A percentile compares a stretch with the other conserved stretches of the same genome.
phyloP scores from a whole-genome alignment of 179 eudicot species.

The Beta corolliflora region DNA sequence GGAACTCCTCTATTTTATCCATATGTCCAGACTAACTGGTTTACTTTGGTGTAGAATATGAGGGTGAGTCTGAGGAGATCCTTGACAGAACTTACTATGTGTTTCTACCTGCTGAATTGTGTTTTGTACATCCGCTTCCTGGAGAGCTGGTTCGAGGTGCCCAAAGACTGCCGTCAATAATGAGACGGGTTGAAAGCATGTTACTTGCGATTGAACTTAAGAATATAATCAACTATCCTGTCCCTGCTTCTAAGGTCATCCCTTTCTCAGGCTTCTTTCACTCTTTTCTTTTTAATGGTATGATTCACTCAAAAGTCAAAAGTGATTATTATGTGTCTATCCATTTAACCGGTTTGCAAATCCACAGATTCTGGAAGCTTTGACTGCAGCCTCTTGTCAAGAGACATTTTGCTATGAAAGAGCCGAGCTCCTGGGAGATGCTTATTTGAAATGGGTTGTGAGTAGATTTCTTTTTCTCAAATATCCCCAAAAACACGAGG shows the following conservation, averaged over 20 bases:
- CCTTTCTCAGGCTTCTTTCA: slow-evolving; percentile 1
- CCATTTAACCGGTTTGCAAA: slow-evolving; percentile 12
- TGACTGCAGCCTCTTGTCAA: slow-evolving; percentile 99
- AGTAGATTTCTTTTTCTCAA: slow-evolving; percentile 90
- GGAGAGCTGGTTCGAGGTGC: slow-evolving; percentile 96
- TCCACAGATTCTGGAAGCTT: slow-evolving; percentile 91
- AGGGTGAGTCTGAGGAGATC: slow-evolving; percentile 74
- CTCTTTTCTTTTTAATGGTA: too few species aligned
- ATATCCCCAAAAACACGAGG: slow-evolving; percentile 98
- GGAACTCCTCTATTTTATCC: neutral
- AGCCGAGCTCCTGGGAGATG: slow-evolving; percentile 99
- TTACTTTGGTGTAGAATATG: slow-evolving; percentile 46
- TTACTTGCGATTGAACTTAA: slow-evolving; percentile 93
- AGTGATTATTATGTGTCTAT: neutral
- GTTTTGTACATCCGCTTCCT: slow-evolving; percentile 94
- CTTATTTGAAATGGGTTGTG: slow-evolving; percentile 98
- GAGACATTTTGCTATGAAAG: slow-evolving; percentile 99
- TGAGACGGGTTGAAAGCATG: slow-evolving; percentile 99
- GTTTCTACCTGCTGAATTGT: slow-evolving; percentile 91
- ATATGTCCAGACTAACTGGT: slow-evolving; percentile 24
- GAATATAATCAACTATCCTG: slow-evolving; percentile 64
- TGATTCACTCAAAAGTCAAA: neutral
- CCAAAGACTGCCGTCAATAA: slow-evolving; percentile 93
- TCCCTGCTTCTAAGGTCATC: slow-evolving; percentile 81
- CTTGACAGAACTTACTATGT: slow-evolving; percentile 95